Evolutionary conservation across 108 stramenopile species (phyloP).

Genomic region (Nitzschia palea): DNA sequence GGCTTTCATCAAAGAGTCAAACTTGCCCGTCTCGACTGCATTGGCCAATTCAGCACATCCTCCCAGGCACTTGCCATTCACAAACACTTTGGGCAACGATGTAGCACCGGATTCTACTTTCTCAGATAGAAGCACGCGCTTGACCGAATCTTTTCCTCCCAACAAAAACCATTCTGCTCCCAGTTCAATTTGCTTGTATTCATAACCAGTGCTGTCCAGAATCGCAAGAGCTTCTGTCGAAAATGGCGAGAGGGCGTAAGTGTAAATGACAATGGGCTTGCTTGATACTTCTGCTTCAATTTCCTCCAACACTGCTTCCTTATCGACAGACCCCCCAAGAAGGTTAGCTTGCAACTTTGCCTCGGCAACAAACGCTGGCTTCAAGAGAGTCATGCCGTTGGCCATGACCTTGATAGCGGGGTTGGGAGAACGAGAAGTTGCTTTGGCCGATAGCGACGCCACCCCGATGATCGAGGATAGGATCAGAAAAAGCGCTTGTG

Average conservation of each 20-base stretch:
- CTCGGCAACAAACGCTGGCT: conserved; percentile 60
- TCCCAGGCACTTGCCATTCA: conserved; percentile 66
- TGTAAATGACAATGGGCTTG: conserved; percentile 66
- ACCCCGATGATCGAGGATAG: neutral
- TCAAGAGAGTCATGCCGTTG: conserved; percentile 66
- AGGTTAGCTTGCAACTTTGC: conserved; percentile 58
- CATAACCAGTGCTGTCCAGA: conserved; percentile 50
- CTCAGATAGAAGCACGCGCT: conserved; percentile 51
- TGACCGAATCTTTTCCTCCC: conserved; percentile 52
- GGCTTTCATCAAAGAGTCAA: conserved; percentile 39
- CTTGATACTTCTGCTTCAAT: conserved; percentile 25
- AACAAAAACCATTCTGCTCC: conserved; percentile 77
- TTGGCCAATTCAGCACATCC: conserved; percentile 61
- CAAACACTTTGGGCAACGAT: conserved; percentile 64
- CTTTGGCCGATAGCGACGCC: neutral
- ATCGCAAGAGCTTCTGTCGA: conserved; percentile 59
- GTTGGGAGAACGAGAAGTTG: conserved; percentile 31
- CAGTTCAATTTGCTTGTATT: conserved; percentile 56
- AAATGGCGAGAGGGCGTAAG: conserved; percentile 68
- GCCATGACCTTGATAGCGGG: conserved; percentile 62
- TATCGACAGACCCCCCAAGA: conserved; percentile 52
- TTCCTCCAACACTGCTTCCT: conserved; percentile 41
- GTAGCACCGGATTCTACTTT: conserved; percentile 56
- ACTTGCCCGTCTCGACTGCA: conserved; percentile 45
- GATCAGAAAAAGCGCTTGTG: neutral